Percentiles rank a stretch among this genome's conserved stretches.
Evolutionary conservation across 257 asterid species (phyloP).

Genomic region (Solanum clarkiae): DNA sequence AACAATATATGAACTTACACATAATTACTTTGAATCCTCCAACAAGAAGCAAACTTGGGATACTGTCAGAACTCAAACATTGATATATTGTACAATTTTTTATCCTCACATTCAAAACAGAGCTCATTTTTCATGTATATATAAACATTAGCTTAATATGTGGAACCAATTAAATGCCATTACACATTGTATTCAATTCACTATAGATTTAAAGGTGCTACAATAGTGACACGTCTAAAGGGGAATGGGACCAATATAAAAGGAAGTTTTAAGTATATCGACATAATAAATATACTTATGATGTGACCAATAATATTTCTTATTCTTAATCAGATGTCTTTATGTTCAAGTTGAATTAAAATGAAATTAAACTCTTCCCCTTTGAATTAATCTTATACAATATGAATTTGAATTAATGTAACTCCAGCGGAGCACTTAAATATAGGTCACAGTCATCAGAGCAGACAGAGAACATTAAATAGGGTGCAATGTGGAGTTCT

Average conservation of each 20-base stretch:
- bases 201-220: background rate
- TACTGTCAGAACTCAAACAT: background rate
- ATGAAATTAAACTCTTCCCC: too few species aligned
- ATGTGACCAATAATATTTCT: too few species aligned
- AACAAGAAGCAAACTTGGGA: background rate
- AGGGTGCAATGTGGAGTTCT: background rate
- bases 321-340: too few species aligned
- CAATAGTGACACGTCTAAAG: background rate
- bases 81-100: background rate
- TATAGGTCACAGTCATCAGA: background rate
- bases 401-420: accelerated
- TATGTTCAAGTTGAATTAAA: too few species aligned
- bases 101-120: background rate
- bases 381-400: too few species aligned
- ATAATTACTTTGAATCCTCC: background rate
- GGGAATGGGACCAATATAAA: background rate
- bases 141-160: background rate
- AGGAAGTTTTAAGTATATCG: background rate
- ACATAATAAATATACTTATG: background rate
- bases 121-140: background rate
- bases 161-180: background rate
- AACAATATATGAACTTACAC: background rate
- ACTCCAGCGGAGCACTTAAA: background rate
- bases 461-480: background rate
- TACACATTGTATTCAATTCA: background rate